Evolutionary conservation across 2,329 filamentous ascomycete species (phyloP).

Genomic region (Cordyceps militaris): DNA sequence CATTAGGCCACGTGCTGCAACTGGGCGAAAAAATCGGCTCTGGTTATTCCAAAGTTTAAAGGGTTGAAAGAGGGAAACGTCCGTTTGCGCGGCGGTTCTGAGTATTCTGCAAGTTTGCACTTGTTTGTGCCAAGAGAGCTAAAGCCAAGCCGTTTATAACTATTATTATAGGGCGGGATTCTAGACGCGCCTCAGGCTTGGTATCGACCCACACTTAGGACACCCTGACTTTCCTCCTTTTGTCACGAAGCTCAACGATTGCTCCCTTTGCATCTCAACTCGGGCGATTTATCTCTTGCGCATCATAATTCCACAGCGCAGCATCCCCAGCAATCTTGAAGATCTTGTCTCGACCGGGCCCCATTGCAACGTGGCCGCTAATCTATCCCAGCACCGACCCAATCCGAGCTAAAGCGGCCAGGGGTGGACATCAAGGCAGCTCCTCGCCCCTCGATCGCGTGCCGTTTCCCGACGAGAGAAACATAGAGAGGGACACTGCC

Average conservation of each 20-base stretch:
- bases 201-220: constrained; percentile 4
- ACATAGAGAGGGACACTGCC: not conserved
- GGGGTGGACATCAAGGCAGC: not conserved
- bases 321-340: not conserved
- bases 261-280: constrained; percentile 1
- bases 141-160: not conserved
- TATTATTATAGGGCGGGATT: not conserved
- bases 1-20: too few relatives aligned
- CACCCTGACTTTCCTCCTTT: constrained; percentile 3
- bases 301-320: not conserved
- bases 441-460: constrained; percentile 1
- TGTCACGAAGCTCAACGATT: not conserved
- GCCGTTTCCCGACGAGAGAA: not conserved
- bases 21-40: not conserved
- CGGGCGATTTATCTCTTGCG: not conserved
- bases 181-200: not conserved
- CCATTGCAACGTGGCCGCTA: not conserved
- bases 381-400: not conserved
- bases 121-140: not conserved
- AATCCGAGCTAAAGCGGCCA: constrained; percentile 6
- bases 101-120: too few relatives aligned
- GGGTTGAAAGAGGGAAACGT: not conserved
- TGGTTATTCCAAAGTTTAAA: not conserved
- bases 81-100: too few relatives aligned
- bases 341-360: not conserved